Evolutionary conservation across 2,329 filamentous ascomycete species (phyloP), one percentile per base, ranked within the genome.

Genomic region (Tolypocladium tropicale): DNA sequence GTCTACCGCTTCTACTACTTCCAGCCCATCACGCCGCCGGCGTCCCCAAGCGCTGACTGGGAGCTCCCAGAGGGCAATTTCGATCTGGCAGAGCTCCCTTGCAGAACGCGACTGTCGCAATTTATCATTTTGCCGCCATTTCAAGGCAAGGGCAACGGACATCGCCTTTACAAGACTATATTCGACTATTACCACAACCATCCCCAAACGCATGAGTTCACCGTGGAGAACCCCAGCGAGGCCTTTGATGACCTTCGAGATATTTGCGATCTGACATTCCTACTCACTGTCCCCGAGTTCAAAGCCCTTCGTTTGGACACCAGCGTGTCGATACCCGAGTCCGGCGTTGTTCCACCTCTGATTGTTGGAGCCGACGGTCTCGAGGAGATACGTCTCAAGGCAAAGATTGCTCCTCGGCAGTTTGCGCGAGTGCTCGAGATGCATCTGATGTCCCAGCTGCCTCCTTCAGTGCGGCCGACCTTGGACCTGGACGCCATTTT

Each of bases 201-300:
- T 56, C 70, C 81, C 0, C 84, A 86, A 58, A 87, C 91, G 9
- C 78, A 84, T 55, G 93, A 97, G 68, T 81, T 99, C 64, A 95
- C 92, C 0, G 86, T 99, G 6, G 94, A 99, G 72, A 93, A 97
- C 59, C 95, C 94, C 0, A 97, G 89, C 65, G 89, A 93, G 67
- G 83, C 81, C 1, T 95, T 95, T 63, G 89, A 94, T 65, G 83
- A 90, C 57, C 76, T 95, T 64, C 82, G 90, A 61, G 89, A 94
- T 66, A 76, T 86, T 53, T 85, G 83, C 63, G 90, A 95, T 64
- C 74, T 93, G 34, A 74, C 76, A 5, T 84, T 83, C 61, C 76
- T 94, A 4, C 82, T 82, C 55, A 74, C 71, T 10, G 73, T 80
- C 4, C 76, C 84, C 0, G 77, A 81, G 10, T 89, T 89, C 65